Conservation (phyloP, 2,329 filamentous ascomycete species). For the Chaetothyriales sp. region DNA sequence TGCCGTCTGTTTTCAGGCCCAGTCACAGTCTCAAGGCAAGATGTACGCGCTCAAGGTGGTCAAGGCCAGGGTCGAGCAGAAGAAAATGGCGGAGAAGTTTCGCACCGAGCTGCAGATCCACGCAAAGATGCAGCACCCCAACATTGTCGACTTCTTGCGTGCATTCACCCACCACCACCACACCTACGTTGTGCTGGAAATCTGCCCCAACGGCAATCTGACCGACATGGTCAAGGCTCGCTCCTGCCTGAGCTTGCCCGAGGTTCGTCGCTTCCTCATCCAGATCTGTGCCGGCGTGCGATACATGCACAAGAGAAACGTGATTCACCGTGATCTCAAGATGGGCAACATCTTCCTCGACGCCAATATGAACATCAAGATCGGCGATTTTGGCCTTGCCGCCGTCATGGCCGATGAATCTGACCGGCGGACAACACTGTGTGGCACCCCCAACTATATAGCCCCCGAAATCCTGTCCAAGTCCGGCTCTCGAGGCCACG, state of each 20-base stretch:
- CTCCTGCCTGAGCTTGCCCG: conserved; percentile 79
- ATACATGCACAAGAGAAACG: conserved; percentile 89
- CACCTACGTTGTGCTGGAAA: conserved; percentile 86
- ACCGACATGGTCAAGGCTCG: conserved; percentile 96
- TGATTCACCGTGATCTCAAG: conserved; percentile 93
- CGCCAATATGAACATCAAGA: conserved; percentile 89
- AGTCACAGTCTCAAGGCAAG: conserved; percentile 29
- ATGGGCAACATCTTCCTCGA: conserved; percentile 98
- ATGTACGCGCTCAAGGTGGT: conserved; percentile 39
- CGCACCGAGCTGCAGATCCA: conserved; percentile 87
- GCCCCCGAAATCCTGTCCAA: conserved; percentile 93
- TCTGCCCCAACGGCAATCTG: conserved; percentile 89
- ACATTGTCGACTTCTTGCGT: conserved; percentile 89
- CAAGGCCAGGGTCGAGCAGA: conserved; percentile 36
- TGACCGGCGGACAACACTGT: conserved; percentile 88
- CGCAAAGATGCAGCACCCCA: conserved; percentile 91
- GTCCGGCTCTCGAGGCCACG: conserved; percentile 63
- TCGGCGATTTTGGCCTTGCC: conserved; percentile 91
- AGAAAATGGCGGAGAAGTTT: conserved; percentile 46
- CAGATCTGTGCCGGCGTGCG: conserved; percentile 96
- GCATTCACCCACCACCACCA: conserved; percentile 81
- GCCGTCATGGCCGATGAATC: conserved; percentile 82
- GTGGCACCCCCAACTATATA: conserved; percentile 96
- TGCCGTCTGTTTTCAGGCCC: conserved; percentile 38
- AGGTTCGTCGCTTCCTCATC: conserved; percentile 84